Percentiles rank a stretch among this genome's conserved stretches.
These are phyloP conservation scores for Neofusicoccum cordaticola DNA, from an alignment of 2,329 filamentous ascomycete genomes.

Conservation along the genomic window DNA sequence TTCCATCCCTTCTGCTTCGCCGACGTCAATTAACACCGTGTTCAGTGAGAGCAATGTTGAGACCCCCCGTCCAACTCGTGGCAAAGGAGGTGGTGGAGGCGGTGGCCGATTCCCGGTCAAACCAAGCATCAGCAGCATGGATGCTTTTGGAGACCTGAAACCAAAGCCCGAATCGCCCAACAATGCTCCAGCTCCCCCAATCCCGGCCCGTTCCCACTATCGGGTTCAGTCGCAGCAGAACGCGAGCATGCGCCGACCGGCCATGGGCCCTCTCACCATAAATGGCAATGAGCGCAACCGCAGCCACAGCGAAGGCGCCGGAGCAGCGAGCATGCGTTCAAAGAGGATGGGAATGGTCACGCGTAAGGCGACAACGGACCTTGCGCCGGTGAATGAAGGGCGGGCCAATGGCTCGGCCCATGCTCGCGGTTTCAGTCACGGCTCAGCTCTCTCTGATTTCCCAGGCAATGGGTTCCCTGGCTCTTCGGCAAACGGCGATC, in stretches of 20 bases:
- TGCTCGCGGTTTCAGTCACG: constrained; percentile 57
- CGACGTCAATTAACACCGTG: constrained; percentile 18
- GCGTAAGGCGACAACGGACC: constrained; percentile 42
- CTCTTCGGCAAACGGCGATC: constrained; percentile 1
- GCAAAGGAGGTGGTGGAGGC: constrained; percentile 36
- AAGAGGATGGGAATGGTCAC: constrained; percentile 57
- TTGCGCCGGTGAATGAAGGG: constrained; percentile 53
- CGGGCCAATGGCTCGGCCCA: constrained; percentile 53
- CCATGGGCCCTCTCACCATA: constrained; percentile 63
- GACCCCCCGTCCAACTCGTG: constrained; percentile 68
- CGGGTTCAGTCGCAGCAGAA: constrained; percentile 69
- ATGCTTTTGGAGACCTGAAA: constrained; percentile 47
- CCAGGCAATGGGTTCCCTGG: constrained; percentile 19
- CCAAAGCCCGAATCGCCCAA: constrained; percentile 67
- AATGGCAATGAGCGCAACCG: constrained; percentile 68
- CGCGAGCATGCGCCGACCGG: constrained; percentile 62
- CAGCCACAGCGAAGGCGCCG: constrained; percentile 61
- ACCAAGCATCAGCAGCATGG: constrained; percentile 65
- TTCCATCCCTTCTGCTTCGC: neutral
- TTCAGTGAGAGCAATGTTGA: constrained; percentile 71
- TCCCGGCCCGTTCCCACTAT: constrained; percentile 78
- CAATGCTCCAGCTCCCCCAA: constrained; percentile 61
- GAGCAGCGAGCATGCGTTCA: constrained; percentile 49
- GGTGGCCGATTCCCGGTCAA: constrained; percentile 62
- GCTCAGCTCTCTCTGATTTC: constrained; percentile 42